Base-by-base conservation (phyloP, 306 rosid genomes). In the Chamaecrista fasciculata region DNA sequence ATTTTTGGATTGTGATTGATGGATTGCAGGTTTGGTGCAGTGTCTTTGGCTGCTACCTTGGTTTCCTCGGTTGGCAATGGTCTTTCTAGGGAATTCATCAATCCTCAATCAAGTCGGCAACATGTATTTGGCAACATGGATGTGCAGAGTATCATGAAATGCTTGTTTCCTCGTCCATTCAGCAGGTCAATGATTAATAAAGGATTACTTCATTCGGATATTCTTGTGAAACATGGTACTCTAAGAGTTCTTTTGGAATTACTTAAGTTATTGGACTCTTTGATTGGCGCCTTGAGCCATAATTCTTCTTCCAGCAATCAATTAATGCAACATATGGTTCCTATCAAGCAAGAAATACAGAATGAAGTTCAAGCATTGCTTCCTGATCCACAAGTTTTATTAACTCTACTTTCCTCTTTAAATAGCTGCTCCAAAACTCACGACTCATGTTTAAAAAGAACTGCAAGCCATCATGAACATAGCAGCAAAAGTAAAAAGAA, bases 311-410 rank as follows among this genome's bases (percentile, higher is more conserved):
- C 70, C 26, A 69, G 36, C 48, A 62, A 72, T 60, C 52, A 71
- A 29, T 71, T 20, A 26, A 23, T 68, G 74, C 77, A 42, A n/a
- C 58, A 64, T 29, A 66, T 49, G 58, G 55, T 56, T 36, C 80
- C 86, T 75, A 60, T 81, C 59, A 90, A 83, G 81, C 89, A 73
- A 61, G 92, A 86, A 76, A 75, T 94, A 75, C 87, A 83, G 75
- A 82, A 86, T 71, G 87, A 85, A 67, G 87, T 85, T 59, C 91
- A 84, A 71, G 81, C 80, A 23, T 82, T 78, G 66, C 89, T 94
- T 70, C 98, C 97, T 70, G 93, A 87, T 88, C 77, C 86, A 26
- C 92, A 94, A 75, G 90, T 94, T 75, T 66, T 90, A 42, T 72
- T 90, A 77, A 75, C 80, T 70, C 82, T 83, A 59, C 82, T 90